phyloP scores from a whole-genome alignment of 805 yeast species.

The Candida koratica region DNA sequence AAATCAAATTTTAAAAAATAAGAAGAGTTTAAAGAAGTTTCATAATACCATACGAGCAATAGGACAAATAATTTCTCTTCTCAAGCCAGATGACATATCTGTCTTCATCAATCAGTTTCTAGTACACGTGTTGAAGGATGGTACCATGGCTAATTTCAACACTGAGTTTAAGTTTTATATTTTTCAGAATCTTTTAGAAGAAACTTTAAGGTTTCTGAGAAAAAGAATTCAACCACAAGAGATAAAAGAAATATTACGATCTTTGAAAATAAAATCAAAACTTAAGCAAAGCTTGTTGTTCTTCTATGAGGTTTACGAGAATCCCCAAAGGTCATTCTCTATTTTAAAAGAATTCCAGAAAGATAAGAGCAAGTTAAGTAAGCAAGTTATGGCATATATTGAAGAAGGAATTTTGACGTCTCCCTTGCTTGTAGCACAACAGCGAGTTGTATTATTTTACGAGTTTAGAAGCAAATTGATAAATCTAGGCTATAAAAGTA shows the following conservation, averaged over 20 bases:
- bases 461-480: constrained; percentile 9
- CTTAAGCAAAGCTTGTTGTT: not conserved
- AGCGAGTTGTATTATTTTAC: constrained; percentile 16
- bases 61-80: constrained; percentile 27
- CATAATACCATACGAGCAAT: constrained; percentile 26
- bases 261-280: not conserved
- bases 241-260: not conserved
- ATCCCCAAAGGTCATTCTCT: constrained; percentile 24
- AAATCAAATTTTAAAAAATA: not conserved
- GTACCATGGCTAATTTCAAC: constrained; percentile 10
- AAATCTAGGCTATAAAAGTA: constrained; percentile 17
- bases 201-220: constrained; percentile 11
- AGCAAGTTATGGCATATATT: constrained; percentile 14
- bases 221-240: constrained; percentile 8
- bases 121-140: not conserved
- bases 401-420: constrained; percentile 28
- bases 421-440: constrained; percentile 13
- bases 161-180: constrained; percentile 14
- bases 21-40: constrained; percentile 14
- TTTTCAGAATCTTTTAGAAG: constrained; percentile 5
- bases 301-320: constrained; percentile 12
- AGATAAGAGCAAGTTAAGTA: constrained; percentile 19
- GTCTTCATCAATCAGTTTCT: constrained; percentile 16
- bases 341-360: constrained; percentile 22
- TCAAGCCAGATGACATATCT: constrained; percentile 18